Base-by-base conservation (phyloP, 495 filamentous ascomycete species). In the Aspergillus campestris region DNA sequence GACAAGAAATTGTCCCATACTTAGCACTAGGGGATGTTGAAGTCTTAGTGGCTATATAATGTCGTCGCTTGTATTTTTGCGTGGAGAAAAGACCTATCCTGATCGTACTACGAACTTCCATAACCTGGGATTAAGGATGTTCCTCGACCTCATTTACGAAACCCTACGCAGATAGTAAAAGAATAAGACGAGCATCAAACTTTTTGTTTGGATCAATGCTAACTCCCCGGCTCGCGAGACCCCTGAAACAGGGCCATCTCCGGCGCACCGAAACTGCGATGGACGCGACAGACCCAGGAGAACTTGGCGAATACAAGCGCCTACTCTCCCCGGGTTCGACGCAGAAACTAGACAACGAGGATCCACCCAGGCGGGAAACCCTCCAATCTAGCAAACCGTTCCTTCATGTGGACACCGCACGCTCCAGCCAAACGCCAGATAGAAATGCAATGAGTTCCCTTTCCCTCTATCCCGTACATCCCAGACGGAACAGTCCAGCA, bases 371-470 rank as follows among this genome's bases (percentile, higher is more conserved):
- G 51, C 52, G 64, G 60, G 65, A 57, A 58, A 62, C 18, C 18
- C 18, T 24, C 18, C 18, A 24, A 24, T 24, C 18, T 24, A 24
- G 18, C 18, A 24, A 24, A 24, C 18, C 18, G 18, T 24, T 24
- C 18, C 18, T 53, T 61, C 57, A 57, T 62, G 56, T 58, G 58
- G 58, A 64, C 62, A 57, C 50, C 63, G 67, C 58, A 71, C 18
- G 65, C 61, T 70, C 68, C 70, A 67, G 66, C 68, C 68, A 24
- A 74, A 74, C 69, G 69, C 69, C 69, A 65, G 63, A 70, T 55
- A 24, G 63, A 55, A 70, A 73, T 68, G 67, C 67, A 71, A 69
- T 59, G 47, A 58, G 66, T 53, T 50, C 61, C 63, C 53, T 1
- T 24, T 24, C 18, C 18, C 18, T 24, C 18, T 24, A 24, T 24